phyloP scores from a whole-genome alignment of 257 asterid genomes.

The Knoxia roxburghii region DNA sequence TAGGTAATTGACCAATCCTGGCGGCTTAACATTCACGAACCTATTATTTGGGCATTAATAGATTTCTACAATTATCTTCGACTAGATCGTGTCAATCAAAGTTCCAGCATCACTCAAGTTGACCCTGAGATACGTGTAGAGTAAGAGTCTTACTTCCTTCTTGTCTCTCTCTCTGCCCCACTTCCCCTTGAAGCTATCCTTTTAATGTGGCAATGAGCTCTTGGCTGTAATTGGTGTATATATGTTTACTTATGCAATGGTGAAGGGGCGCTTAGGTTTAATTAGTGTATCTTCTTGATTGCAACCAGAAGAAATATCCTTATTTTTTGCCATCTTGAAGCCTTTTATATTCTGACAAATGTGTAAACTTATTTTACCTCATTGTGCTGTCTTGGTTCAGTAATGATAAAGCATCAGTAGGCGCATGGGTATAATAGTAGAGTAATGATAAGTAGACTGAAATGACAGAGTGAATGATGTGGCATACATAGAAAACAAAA shows the following conservation, averaged over 20 bases:
- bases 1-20: constrained; percentile 80
- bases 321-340: not conserved
- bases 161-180: not conserved
- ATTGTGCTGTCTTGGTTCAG: not conserved
- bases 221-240: not conserved
- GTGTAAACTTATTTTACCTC: not conserved
- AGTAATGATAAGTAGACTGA: too few species aligned
- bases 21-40: constrained; percentile 94
- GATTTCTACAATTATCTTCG: constrained; percentile 80
- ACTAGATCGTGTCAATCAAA: constrained; percentile 67
- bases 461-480: too few species aligned
- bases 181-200: not conserved
- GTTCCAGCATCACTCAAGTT: constrained; percentile 78
- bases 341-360: not conserved
- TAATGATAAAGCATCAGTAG: not conserved
- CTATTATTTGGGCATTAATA: constrained; percentile 90
- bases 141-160: constrained; percentile 41
- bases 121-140: constrained; percentile 97
- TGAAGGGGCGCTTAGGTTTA: not conserved
- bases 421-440: too few species aligned
- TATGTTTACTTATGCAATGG: not conserved
- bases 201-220: not conserved
- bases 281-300: not conserved
- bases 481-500: too few species aligned
- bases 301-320: not conserved